phyloP scores from a whole-genome alignment of 2,329 filamentous ascomycete genomes.

The Verticillium klebahnii region DNA sequence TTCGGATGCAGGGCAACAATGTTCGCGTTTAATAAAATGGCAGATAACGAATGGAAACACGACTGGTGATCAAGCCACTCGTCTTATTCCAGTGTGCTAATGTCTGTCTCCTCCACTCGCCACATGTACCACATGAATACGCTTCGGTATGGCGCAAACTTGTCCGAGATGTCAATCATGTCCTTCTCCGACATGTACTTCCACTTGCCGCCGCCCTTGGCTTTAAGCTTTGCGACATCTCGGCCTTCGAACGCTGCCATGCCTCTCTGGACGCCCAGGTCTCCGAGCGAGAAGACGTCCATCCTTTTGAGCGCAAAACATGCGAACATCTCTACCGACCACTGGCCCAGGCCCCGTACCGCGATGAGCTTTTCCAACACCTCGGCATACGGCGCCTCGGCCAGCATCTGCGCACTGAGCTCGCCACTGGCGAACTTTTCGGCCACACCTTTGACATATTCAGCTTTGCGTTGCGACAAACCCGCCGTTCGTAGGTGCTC shows the following conservation, averaged over 20 bases:
- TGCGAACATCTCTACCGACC: constrained; percentile 98
- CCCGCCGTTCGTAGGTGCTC: constrained; percentile 75
- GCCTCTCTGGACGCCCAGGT: constrained; percentile 89
- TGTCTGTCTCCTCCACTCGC: constrained; percentile 75
- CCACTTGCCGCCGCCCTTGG: constrained; percentile 75
- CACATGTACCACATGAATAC: constrained; percentile 99
- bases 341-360: constrained; percentile 79
- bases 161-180: constrained; percentile 77
- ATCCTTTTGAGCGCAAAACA: constrained; percentile 91
- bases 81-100: constrained; percentile 51
- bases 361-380: constrained; percentile 77
- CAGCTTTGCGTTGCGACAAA: constrained; percentile 89
- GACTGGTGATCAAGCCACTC: neutral
- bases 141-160: constrained; percentile 82
- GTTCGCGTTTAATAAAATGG: too few species aligned
- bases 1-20: neutral
- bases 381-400: constrained; percentile 78
- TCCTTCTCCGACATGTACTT: constrained; percentile 96
- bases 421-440: constrained; percentile 74
- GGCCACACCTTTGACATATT: constrained; percentile 85
- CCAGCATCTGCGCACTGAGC: constrained; percentile 69
- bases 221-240: constrained; percentile 80
- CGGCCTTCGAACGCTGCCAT: constrained; percentile 84
- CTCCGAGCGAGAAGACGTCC: constrained; percentile 90
- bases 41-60: too few species aligned